These are phyloP conservation scores for Paraphoma sp. DNA, from an alignment of 2,329 filamentous ascomycete species.

Conservation along the genomic window DNA sequence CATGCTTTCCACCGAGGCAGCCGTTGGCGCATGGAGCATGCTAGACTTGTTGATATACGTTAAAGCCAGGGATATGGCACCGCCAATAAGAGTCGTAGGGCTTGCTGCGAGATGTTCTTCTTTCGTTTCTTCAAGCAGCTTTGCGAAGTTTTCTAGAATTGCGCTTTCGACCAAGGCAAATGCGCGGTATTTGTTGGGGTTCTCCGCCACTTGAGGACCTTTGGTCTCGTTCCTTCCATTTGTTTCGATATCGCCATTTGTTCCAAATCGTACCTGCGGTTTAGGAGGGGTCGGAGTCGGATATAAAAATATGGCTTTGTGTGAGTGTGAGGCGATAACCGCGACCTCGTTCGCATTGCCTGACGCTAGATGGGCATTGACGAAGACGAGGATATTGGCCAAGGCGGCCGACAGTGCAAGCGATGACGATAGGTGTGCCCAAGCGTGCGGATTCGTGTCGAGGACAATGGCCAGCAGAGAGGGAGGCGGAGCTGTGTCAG, in stretches of 20 bases:
- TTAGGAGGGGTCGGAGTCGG: constrained; percentile 59
- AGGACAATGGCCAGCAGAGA: constrained; percentile 90
- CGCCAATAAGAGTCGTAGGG: constrained; percentile 85
- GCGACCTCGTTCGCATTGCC: constrained; percentile 94
- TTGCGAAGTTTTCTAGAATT: constrained; percentile 74
- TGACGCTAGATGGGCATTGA: constrained; percentile 94
- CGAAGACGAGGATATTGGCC: constrained; percentile 90
- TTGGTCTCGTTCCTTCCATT: constrained; percentile 28
- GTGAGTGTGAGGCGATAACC: constrained; percentile 86
- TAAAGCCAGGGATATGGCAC: constrained; percentile 87
- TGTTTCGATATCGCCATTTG: constrained; percentile 36
- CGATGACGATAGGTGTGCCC: constrained; percentile 76
- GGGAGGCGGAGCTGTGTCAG: constrained; percentile 64
- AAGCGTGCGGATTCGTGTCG: constrained; percentile 95
- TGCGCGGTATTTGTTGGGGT: constrained; percentile 90
- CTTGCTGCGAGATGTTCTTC: constrained; percentile 66
- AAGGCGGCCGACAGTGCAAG: constrained; percentile 85
- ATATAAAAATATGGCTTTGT: constrained; percentile 89
- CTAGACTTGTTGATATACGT: constrained; percentile 87
- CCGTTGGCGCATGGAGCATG: constrained; percentile 53
- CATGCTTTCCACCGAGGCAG: constrained; percentile 52
- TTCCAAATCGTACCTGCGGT: constrained; percentile 19
- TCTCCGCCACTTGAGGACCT: constrained; percentile 41
- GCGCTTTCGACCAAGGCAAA: constrained; percentile 87
- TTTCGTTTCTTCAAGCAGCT: constrained; percentile 75